A percentile compares a stretch with the other conserved stretches of the same genome.
phyloP scores from a whole-genome alignment of 805 yeast species.

The Metschnikowia orientalis region DNA sequence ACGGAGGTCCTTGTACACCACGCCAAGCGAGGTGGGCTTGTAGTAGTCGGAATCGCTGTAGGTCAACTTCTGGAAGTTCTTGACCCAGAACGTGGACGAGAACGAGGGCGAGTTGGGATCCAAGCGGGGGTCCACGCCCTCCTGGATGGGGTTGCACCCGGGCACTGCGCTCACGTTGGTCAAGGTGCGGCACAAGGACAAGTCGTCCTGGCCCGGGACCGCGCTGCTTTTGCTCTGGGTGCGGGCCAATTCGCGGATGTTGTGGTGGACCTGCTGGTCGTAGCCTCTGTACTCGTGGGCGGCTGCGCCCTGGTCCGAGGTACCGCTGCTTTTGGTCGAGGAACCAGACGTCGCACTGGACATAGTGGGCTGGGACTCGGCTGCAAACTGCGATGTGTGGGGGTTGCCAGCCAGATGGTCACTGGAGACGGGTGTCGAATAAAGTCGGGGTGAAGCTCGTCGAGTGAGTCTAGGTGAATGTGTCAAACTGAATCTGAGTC shows the following conservation, averaged over 20 bases:
- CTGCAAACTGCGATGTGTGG: too few relatives aligned
- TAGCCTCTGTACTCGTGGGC: slow-evolving; percentile 39
- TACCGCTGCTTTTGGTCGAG: too few relatives aligned
- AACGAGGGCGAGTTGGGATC: slow-evolving; percentile 57
- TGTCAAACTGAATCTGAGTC: too few relatives aligned
- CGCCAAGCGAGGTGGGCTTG: slow-evolving; percentile 54
- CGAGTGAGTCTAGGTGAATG: too few relatives aligned
- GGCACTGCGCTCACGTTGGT: slow-evolving; percentile 35
- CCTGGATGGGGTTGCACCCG: slow-evolving; percentile 11
- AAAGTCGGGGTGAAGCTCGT: too few relatives aligned
- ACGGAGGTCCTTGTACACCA: slow-evolving; percentile 53
- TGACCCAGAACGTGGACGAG: slow-evolving; percentile 60
- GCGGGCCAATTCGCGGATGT: slow-evolving; percentile 40
- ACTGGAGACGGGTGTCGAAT: too few relatives aligned
- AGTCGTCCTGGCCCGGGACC: slow-evolving; percentile 9
- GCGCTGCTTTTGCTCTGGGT: slow-evolving; percentile 18
- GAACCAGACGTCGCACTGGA: too few relatives aligned
- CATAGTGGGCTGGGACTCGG: too few relatives aligned
- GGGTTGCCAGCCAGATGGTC: too few relatives aligned
- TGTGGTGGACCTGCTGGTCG: slow-evolving; percentile 26
- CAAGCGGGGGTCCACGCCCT: slow-evolving; percentile 21
- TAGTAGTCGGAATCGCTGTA: slow-evolving; percentile 56
- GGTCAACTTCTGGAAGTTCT: slow-evolving; percentile 51
- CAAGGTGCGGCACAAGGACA: slow-evolving; percentile 29
- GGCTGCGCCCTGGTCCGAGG: too few relatives aligned